Evolutionary conservation across 441 rosid genomes (phyloP), one percentile per base, ranked within the genome.

Genomic region (Gossypium gossypioides): DNA sequence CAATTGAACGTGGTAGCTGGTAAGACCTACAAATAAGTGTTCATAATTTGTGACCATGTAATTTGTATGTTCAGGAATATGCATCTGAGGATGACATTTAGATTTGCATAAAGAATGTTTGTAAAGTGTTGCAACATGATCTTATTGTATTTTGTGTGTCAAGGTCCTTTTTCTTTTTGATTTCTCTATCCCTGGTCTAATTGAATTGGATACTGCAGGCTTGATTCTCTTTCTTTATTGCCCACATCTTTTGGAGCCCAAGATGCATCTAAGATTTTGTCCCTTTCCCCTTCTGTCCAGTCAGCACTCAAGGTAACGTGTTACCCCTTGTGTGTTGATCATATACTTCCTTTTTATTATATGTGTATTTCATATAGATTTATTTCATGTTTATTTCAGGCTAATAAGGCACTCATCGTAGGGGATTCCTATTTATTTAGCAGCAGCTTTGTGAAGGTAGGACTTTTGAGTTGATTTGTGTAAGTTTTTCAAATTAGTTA

Each of bases 1-100:
- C 92, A 66, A 48, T 92, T 81, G 99, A 92, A 66, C 86, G 84
- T 69, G 81, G 81, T 79, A 95, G 97, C 83, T 95, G 99, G 97
- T 95, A 81, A 89, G 89, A 66, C 70, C 34, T 74, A 50, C n/a
- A 29, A 32, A 27, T 22, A 62, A 66, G 58, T 25, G 12, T 57
- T 71, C 21, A 27, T 44, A 60, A 71, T n/a, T 12, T 5, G 65
- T 59, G 68, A 56, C 59, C 16, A 1, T 25, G 32, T 48, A 27
- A 19, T 60, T 69, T 40, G 74, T 58, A 68, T 71, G 37, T 58
- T 25, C 15, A 22, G 32, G 55, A 10, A 58, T 60, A 22, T 58
- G 46, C 22, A 44, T 71, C 44, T 58, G 67, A 21, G 5, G 56
- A 44, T 40, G 42, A 13, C 56, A 13, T 44, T 69, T 57, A 25